Conservation (phyloP, 495 filamentous ascomycete species). For the Darksidea phi region DNA sequence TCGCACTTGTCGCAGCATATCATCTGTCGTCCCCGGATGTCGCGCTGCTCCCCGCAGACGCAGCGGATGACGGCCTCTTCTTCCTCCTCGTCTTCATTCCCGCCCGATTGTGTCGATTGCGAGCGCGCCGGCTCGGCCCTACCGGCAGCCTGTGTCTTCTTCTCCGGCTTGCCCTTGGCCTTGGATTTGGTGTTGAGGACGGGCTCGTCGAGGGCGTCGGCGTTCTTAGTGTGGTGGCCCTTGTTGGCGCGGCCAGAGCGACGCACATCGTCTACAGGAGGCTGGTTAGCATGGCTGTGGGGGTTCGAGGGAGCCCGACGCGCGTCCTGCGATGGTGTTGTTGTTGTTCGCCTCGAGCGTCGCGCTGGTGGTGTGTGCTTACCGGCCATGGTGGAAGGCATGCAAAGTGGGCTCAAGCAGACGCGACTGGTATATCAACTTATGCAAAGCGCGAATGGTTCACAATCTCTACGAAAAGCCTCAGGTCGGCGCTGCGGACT, state of each 20-base stretch:
- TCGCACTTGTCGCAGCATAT: conserved; percentile 89
- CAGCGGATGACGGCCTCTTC: conserved; percentile 83
- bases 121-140: conserved; percentile 28
- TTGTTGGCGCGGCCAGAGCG: conserved; percentile 94
- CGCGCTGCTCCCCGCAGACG: conserved; percentile 83
- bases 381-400: conserved; percentile 41
- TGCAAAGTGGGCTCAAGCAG: conserved; percentile 18
- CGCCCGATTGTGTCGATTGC: conserved; percentile 46
- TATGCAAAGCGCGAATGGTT: conserved; percentile 14
- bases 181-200: conserved; percentile 44
- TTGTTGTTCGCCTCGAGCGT: neutral
- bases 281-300: conserved; percentile 12
- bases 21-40: conserved; percentile 78
- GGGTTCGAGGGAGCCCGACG: neutral
- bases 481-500: too few relatives aligned
- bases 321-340: neutral
- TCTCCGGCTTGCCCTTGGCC: conserved; percentile 60
- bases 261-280: conserved; percentile 73
- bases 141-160: neutral
- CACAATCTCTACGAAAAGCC: conserved; percentile 21
- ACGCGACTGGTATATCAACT: conserved; percentile 6
- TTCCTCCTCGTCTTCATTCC: conserved; percentile 53
- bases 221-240: conserved; percentile 83
- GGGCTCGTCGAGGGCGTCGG: conserved; percentile 30
- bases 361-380: conserved; percentile 34